Evolutionary conservation across 805 yeast species (phyloP), one percentile per base, ranked within the genome.

Genomic region (Candida insectorum): DNA sequence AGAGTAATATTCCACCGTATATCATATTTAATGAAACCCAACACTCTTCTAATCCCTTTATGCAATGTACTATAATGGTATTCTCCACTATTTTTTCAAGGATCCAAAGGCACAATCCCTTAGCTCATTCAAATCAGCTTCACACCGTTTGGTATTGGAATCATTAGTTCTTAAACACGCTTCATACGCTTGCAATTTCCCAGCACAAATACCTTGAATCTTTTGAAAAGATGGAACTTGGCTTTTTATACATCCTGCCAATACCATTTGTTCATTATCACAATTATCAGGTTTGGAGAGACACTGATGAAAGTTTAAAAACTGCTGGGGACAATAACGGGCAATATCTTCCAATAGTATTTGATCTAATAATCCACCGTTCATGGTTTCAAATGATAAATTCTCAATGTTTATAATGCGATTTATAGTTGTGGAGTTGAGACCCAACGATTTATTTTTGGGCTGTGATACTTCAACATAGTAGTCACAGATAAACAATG

Each of bases 301-400:
- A 51, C 95, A 85, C 48, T 75, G 77, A 56, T 85, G 91, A 55
- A 81, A 85, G 17, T 71, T 74, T 36, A 85, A 59, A 44, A 85
- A 85, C 49, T 78, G 73, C 40, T 75, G 77, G 0, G 94, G 93
- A 54, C 95, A 85, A 49, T 70, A 64, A 34, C 76, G 71, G 10
- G 94, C 88, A 37, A 83, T 77, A 49, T 85, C 95, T 41, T 84
- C 88, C 41, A 85, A 73, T 20, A 85, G 71, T 31, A 81, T 64
- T 51, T 85, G 89, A 56, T 85, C 95, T 19, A 85, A 56, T 9
- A 67, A 30, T 19, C 48, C 48, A 39, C 43, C 31, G 16, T 28
- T 31, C 35, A 30, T 39, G 20, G 6, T 33, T 2, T 23, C 11
- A 11, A 20, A n/a, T n/a, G n/a, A n/a, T n/a, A n/a, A n/a, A n/a